Evolutionary conservation across 805 yeast species (phyloP).

Genomic region (Starmerella vitae): DNA sequence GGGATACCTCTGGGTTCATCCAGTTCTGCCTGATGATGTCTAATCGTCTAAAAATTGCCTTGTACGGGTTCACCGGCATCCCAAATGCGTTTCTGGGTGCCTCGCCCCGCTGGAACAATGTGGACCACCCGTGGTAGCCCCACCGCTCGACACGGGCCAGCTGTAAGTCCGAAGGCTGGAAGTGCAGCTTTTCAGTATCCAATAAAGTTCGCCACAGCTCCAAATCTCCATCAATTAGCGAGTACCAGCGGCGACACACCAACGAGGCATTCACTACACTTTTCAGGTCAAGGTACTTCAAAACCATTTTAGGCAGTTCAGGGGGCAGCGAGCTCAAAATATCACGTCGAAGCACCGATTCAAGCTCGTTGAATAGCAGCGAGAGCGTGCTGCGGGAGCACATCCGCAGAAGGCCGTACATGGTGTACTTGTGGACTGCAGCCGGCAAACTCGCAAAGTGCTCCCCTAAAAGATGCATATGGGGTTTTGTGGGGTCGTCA

Average conservation of each 20-base stretch:
- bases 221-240: slow-evolving; percentile 44
- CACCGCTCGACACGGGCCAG: slow-evolving; percentile 28
- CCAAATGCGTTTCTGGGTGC: slow-evolving; percentile 19
- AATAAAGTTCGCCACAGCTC: slow-evolving; percentile 60
- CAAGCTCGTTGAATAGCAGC: slow-evolving; percentile 40
- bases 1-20: slow-evolving; percentile 61
- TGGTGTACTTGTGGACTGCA: slow-evolving; percentile 37
- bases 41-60: slow-evolving; percentile 49
- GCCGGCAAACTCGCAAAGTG: slow-evolving; percentile 32
- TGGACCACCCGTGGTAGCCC: slow-evolving; percentile 27
- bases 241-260: slow-evolving; percentile 61
- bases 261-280: slow-evolving; percentile 47
- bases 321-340: slow-evolving; percentile 55
- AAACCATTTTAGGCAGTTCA: slow-evolving; percentile 55
- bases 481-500: background rate
- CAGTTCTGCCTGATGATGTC: slow-evolving; percentile 52
- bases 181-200: slow-evolving; percentile 46
- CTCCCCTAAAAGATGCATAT: slow-evolving; percentile 5
- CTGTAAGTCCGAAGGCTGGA: slow-evolving; percentile 34
- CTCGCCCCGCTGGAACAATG: slow-evolving; percentile 2
- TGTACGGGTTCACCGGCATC: slow-evolving; percentile 31
- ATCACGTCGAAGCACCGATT: slow-evolving; percentile 54
- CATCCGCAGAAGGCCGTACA: slow-evolving; percentile 42
- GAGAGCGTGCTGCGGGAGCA: slow-evolving; percentile 51
- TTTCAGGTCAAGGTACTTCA: slow-evolving; percentile 47